Conservation (phyloP, 208 protist species). For the Leishmania guyanensis region DNA sequence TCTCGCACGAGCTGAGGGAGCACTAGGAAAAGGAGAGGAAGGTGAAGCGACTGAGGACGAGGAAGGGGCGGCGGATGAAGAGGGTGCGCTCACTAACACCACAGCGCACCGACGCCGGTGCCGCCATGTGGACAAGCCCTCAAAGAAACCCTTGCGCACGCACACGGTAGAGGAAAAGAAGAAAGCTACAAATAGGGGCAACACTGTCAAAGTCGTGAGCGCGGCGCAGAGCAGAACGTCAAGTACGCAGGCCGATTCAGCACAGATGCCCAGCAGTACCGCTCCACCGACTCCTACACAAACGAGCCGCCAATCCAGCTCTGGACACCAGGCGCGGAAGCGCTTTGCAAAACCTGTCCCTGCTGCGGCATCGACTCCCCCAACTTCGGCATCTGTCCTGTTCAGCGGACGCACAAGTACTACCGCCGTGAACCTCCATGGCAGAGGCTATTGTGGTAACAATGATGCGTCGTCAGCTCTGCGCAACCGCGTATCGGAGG, state of each 20-base stretch:
- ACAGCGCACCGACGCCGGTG: not conserved
- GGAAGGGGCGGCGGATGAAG: not conserved
- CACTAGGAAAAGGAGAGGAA: slow-evolving; percentile 1
- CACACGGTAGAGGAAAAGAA: not conserved
- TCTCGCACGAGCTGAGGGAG: slow-evolving; percentile 2
- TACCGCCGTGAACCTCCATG: not conserved
- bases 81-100: not conserved
- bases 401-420: not conserved
- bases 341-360: not conserved
- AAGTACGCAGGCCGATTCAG: not conserved
- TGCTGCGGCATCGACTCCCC: not conserved
- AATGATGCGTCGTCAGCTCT: not conserved
- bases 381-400: too few relatives aligned
- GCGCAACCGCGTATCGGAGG: slow-evolving; percentile 17
- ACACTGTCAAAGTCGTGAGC: not conserved
- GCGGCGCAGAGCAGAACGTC: not conserved
- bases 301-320: too few relatives aligned
- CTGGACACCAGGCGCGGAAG: not conserved
- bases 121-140: too few relatives aligned
- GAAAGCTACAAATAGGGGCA: not conserved
- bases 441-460: not conserved
- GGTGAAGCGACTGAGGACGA: not conserved
- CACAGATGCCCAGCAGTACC: not conserved
- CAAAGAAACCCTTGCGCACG: not conserved
- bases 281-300: not conserved